Evolutionary conservation across 345 rosid species (phyloP).

Genomic region (Heritiera fomes): DNA sequence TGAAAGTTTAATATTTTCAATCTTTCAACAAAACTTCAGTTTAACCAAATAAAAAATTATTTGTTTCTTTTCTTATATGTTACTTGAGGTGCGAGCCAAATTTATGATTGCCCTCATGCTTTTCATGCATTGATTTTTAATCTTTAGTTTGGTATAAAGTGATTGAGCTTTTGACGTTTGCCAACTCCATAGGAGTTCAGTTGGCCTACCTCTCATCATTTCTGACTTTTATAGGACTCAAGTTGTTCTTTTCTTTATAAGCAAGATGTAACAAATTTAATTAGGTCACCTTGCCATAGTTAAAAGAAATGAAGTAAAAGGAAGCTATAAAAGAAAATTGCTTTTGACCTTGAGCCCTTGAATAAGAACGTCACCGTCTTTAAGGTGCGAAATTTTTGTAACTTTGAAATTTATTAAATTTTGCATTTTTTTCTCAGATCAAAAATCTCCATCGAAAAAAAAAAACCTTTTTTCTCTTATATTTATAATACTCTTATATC

Average conservation of each 20-base stretch:
- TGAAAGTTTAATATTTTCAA: not conserved
- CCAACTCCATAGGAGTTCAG: not conserved
- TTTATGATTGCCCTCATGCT: not conserved
- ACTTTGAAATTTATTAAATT: no score
- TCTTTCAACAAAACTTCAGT: not conserved
- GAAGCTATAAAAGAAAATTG: no score
- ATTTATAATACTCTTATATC: not conserved
- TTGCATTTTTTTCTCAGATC: no score
- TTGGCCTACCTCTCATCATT: constrained; percentile 11
- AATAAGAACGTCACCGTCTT: no score
- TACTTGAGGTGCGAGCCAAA: constrained; percentile 10
- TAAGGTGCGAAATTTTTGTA: no score
- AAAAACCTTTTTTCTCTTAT: no score
- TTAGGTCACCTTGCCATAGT: not conserved
- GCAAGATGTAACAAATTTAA: no score
- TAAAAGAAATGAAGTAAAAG: not conserved
- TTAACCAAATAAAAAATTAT: not conserved
- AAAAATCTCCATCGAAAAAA: no score
- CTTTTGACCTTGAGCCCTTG: no score
- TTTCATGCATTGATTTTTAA: not conserved
- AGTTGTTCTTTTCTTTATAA: not conserved
- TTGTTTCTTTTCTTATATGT: not conserved
- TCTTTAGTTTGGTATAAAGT: not conserved
- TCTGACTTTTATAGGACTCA: not conserved
- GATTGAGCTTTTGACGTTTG: constrained; percentile 7